A percentile compares a stretch with the other conserved stretches of the same genome.
Conservation (phyloP, 345 rosid genomes). For the Salix brachista region DNA sequence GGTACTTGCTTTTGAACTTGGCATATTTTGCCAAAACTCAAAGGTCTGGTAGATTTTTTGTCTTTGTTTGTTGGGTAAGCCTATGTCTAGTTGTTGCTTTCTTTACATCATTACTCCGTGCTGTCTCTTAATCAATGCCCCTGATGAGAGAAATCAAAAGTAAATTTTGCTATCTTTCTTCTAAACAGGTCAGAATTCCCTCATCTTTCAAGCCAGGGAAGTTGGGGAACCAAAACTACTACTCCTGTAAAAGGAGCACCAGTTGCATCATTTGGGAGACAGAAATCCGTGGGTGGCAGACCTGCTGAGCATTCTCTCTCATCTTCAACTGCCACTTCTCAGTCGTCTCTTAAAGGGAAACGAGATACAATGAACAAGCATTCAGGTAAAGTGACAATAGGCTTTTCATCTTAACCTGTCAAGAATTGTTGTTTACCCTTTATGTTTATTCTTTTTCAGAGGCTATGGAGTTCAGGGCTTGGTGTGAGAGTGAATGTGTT, state of each 20-base stretch:
- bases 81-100: too few species aligned
- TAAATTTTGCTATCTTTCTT: not conserved
- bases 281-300: slow-evolving; percentile 56
- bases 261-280: slow-evolving; percentile 51
- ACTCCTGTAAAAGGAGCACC: slow-evolving; percentile 51
- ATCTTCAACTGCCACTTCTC: slow-evolving; percentile 51
- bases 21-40: too few species aligned
- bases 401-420: not conserved
- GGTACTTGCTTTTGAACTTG: too few species aligned
- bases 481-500: slow-evolving; percentile 84
- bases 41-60: too few species aligned
- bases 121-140: too few species aligned
- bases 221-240: slow-evolving; percentile 69
- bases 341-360: slow-evolving; percentile 54
- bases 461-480: slow-evolving; percentile 87
- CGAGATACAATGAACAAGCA: slow-evolving; percentile 50
- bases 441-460: slow-evolving; percentile 47
- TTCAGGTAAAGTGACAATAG: slow-evolving; percentile 45
- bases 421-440: not conserved
- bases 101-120: too few species aligned
- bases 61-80: too few species aligned
- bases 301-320: slow-evolving; percentile 43
- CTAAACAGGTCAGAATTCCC: slow-evolving; percentile 63
- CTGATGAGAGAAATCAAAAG: too few species aligned
- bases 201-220: slow-evolving; percentile 48